Percentiles rank a stretch among this genome's conserved stretches.
These are phyloP conservation scores for Coemansia sp. DNA, from an alignment of 192 early-diverging fungal genomes.

Conservation along the genomic window DNA sequence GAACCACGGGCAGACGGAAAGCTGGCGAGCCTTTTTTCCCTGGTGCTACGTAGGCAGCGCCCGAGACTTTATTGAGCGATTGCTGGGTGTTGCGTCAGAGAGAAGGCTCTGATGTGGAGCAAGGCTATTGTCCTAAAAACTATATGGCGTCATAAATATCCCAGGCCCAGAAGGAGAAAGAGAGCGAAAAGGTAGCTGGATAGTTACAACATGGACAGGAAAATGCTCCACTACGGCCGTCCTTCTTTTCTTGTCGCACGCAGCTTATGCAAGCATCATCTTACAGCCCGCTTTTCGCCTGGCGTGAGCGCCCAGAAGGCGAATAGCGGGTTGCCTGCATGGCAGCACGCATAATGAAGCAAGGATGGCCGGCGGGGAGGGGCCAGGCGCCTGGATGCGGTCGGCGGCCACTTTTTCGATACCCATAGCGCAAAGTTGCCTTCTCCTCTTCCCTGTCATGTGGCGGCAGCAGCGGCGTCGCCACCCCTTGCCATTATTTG, in stretches of 20 bases:
- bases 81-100: neutral
- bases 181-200: neutral
- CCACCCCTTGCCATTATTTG: neutral
- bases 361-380: neutral
- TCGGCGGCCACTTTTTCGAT: neutral
- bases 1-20: conserved; percentile 1
- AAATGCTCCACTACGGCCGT: too few species aligned
- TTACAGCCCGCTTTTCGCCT: neutral
- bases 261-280: conserved; percentile 5
- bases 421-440: neutral
- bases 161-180: neutral
- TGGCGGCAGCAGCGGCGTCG: neutral
- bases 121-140: neutral
- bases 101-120: neutral
- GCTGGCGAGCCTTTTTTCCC: neutral
- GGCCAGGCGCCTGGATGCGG: neutral
- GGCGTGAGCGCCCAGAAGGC: neutral
- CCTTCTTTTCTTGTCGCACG: conserved; percentile 1
- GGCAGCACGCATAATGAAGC: neutral
- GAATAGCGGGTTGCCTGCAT: neutral
- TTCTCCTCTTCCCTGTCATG: neutral
- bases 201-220: neutral
- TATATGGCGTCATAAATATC: neutral
- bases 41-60: neutral
- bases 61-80: neutral